A percentile compares a stretch with the other conserved stretches of the same genome.
Evolutionary conservation across 2,329 filamentous ascomycete genomes (phyloP).

Genomic region (Ramichloridium luteum): DNA sequence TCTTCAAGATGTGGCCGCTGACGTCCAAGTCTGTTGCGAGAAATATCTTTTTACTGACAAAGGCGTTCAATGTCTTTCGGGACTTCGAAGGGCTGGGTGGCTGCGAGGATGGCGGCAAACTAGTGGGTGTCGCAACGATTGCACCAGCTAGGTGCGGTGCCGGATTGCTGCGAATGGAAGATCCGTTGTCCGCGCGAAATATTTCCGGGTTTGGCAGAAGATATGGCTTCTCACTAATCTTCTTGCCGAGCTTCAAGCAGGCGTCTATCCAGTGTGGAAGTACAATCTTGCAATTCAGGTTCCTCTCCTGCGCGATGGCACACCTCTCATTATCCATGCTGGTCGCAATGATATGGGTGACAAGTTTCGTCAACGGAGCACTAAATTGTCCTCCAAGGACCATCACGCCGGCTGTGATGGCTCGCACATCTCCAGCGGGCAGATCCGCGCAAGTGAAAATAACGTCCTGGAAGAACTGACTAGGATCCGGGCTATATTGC

Average conservation of each 20-base stretch:
- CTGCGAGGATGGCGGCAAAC: slow-evolving; percentile 31
- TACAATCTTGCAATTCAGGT: slow-evolving; percentile 65
- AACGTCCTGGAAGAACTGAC: slow-evolving; percentile 79
- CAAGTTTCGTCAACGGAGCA: slow-evolving; percentile 55
- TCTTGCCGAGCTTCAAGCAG: slow-evolving; percentile 81
- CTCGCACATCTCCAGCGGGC: slow-evolving; percentile 76
- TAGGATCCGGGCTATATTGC: slow-evolving; percentile 80
- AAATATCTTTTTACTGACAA: slow-evolving; percentile 65
- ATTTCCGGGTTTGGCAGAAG: slow-evolving; percentile 76
- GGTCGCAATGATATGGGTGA: slow-evolving; percentile 82
- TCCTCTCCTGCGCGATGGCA: slow-evolving; percentile 48
- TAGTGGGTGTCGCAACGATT: slow-evolving; percentile 35
- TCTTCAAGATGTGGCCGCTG: slow-evolving; percentile 50
- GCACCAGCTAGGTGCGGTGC: slow-evolving; percentile 52
- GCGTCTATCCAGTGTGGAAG: slow-evolving; percentile 98
- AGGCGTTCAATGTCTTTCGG: slow-evolving; percentile 53
- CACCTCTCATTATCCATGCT: slow-evolving; percentile 64
- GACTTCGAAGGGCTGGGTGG: slow-evolving; percentile 29
- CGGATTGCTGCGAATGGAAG: slow-evolving; percentile 9
- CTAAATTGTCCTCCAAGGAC: slow-evolving; percentile 80
- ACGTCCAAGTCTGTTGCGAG: slow-evolving; percentile 64
- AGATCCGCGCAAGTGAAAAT: slow-evolving; percentile 73
- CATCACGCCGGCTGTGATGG: slow-evolving; percentile 77
- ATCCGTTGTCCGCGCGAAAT: slow-evolving; percentile 32
- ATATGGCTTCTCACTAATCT: slow-evolving; percentile 82